Conservation (phyloP, 768 basidiomycete species). For the Ephemerocybe angulata region DNA sequence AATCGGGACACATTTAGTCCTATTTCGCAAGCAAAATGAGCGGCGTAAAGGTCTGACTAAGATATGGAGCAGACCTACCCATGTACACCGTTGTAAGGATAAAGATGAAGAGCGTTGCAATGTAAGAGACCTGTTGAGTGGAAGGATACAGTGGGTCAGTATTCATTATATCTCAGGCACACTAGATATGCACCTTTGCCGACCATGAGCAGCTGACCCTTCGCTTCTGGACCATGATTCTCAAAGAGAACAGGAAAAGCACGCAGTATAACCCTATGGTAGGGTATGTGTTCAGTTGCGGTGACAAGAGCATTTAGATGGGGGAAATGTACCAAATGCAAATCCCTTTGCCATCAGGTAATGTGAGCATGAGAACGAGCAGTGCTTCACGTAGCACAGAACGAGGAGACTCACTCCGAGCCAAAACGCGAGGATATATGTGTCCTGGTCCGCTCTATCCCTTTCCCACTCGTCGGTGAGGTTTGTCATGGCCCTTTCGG, state of each 20-base stretch:
- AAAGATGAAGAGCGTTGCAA: neutral
- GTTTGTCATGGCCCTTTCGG: too few species aligned
- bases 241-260: neutral
- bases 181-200: neutral
- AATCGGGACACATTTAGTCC: slow-evolving; percentile 1
- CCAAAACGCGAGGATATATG: neutral
- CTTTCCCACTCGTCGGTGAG: neutral
- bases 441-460: neutral
- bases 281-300: neutral
- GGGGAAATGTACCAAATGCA: neutral
- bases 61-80: neutral
- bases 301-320: neutral
- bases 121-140: neutral
- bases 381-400: neutral
- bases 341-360: neutral
- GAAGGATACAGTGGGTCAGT: neutral
- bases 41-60: neutral
- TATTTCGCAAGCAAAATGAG: neutral
- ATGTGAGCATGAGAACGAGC: neutral
- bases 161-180: neutral
- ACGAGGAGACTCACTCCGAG: neutral
- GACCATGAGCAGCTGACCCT: neutral
- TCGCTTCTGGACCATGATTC: neutral
- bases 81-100: neutral
- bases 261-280: neutral